Percentiles rank a stretch among this genome's conserved stretches.
phyloP scores from a whole-genome alignment of 495 filamentous ascomycete genomes.

The Cetradonia linearis region DNA sequence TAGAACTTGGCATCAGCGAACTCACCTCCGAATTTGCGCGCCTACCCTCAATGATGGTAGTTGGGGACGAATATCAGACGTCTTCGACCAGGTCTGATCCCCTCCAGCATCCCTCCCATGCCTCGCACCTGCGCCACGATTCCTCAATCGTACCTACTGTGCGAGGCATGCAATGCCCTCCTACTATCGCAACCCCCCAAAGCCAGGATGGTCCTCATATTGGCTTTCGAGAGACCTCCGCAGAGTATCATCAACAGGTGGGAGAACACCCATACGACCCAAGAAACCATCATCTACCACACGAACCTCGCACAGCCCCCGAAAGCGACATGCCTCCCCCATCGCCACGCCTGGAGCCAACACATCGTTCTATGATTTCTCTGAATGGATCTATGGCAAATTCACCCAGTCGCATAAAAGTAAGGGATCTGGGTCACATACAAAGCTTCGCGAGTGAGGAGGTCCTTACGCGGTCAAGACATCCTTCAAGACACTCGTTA shows the following conservation, averaged over 20 bases:
- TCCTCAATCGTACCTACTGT: constrained; percentile 9
- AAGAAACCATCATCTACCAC: constrained; percentile 10
- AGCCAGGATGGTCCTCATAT: constrained; percentile 19
- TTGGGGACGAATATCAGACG: constrained; percentile 35
- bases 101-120: constrained; percentile 26
- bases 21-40: constrained; percentile 37
- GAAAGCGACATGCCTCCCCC: constrained; percentile 34
- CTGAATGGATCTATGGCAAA: constrained; percentile 44
- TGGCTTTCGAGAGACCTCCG: constrained; percentile 13
- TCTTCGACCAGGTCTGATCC: constrained; percentile 24
- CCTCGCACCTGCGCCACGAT: constrained; percentile 15
- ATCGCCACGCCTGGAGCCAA: constrained; percentile 45
- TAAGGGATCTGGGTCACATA: constrained; percentile 79
- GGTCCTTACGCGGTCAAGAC: constrained; percentile 43
- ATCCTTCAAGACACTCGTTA: constrained; percentile 32
- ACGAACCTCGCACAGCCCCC: constrained; percentile 8
- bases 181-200: constrained; percentile 28
- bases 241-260: constrained; percentile 1
- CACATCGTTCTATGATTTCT: constrained; percentile 40
- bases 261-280: constrained; percentile 8
- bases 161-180: constrained; percentile 27
- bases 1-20: constrained; percentile 41
- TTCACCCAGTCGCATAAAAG: constrained; percentile 67
- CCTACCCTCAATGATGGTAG: constrained; percentile 42
- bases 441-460: constrained; percentile 77